A percentile compares a stretch with the other conserved stretches of the same genome.
These are phyloP conservation scores for Cylindrodendrum hubeiense DNA, from an alignment of 2,329 filamentous ascomycete species.

Conservation along the genomic window DNA sequence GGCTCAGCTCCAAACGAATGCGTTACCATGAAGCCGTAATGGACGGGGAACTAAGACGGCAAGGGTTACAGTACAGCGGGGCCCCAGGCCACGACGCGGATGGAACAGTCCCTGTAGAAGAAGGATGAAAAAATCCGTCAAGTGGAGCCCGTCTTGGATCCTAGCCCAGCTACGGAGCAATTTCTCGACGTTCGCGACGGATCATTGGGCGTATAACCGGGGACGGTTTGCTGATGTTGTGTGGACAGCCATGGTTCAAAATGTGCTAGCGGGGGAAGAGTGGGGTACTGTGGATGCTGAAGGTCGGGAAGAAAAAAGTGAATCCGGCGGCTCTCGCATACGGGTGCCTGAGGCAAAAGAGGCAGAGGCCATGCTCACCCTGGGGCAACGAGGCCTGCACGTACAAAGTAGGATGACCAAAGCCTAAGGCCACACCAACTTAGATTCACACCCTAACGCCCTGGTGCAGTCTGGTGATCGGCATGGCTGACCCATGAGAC, in stretches of 20 bases:
- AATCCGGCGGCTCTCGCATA: neutral
- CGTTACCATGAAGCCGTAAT: slow-evolving; percentile 25
- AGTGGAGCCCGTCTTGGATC: slow-evolving; percentile 33
- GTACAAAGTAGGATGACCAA: too few relatives aligned
- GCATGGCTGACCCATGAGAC: neutral
- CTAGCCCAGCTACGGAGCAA: slow-evolving; percentile 27
- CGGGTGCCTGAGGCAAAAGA: neutral
- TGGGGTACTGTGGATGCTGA: neutral
- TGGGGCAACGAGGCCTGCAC: neutral
- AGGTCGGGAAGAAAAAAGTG: neutral
- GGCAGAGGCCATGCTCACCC: neutral
- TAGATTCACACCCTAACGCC: neutral
- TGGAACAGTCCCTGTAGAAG: neutral
- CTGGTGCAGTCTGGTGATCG: neutral
- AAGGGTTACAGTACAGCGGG: slow-evolving; percentile 15
- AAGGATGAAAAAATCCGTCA: slow-evolving; percentile 30
- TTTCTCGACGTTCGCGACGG: slow-evolving; percentile 30
- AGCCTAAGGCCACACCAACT: neutral
- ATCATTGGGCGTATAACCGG: slow-evolving; percentile 32
- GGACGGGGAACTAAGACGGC: slow-evolving; percentile 13
- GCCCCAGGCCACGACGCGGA: neutral
- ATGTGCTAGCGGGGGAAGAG: neutral
- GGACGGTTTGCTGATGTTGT: neutral
- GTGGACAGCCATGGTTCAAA: neutral
- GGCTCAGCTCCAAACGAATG: slow-evolving; percentile 2